A percentile compares a stretch with the other conserved stretches of the same genome.
Evolutionary conservation across 257 asterid genomes (phyloP).

Genomic region (Phtheirospermum japonicum): DNA sequence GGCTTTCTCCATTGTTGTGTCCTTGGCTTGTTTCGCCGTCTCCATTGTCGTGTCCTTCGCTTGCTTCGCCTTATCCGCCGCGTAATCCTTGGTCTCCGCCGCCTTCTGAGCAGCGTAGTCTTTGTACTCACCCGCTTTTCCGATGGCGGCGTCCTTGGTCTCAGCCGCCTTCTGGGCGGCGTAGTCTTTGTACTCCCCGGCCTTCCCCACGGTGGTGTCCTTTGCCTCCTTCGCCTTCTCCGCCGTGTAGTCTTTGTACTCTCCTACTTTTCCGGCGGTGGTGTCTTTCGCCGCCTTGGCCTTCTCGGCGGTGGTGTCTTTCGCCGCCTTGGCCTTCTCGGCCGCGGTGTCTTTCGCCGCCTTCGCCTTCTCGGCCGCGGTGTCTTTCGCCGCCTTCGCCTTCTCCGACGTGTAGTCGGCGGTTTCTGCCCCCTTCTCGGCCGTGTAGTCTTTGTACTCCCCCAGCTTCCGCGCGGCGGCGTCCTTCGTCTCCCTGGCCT

Average conservation of each 20-base stretch:
- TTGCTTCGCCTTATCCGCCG: background rate
- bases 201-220: conserved; percentile 29
- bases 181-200: conserved; percentile 1
- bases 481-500: conserved; percentile 28
- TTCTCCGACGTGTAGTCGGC: conserved; percentile 20
- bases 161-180: background rate
- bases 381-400: conserved; percentile 11
- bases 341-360: conserved; percentile 4
- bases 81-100: background rate
- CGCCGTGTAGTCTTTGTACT: conserved; percentile 21
- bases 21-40: background rate
- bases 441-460: conserved; percentile 7
- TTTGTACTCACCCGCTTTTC: background rate
- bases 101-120: background rate
- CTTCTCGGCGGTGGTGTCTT: conserved; percentile 20
- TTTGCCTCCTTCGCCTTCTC: conserved; percentile 33
- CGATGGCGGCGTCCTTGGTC: background rate
- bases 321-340: conserved; percentile 16
- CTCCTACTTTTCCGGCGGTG: conserved; percentile 21
- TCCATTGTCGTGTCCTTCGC: background rate
- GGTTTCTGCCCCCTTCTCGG: background rate
- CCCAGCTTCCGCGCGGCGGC: conserved; percentile 6
- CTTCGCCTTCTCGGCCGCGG: conserved; percentile 24
- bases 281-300: conserved; percentile 9
- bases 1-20: background rate